These are phyloP conservation scores for Pelargonium australe DNA, from an alignment of 441 rosid genomes.

Conservation along the genomic window DNA sequence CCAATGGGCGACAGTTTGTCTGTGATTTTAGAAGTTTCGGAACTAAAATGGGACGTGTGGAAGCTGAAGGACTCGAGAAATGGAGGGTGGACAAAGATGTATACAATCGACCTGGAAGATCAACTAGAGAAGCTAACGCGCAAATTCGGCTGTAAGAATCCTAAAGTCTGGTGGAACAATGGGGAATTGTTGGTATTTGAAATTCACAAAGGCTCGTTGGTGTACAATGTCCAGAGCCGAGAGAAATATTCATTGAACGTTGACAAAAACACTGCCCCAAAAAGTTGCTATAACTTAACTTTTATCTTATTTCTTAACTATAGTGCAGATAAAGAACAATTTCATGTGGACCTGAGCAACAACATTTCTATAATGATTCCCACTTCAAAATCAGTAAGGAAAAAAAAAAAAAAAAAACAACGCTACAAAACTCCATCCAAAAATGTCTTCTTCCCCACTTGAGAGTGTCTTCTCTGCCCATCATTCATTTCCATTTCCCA, in stretches of 20 bases:
- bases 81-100: neutral
- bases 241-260: neutral
- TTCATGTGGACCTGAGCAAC: too few relatives aligned
- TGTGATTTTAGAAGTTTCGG: neutral
- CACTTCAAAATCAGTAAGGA: too few relatives aligned
- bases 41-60: neutral
- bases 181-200: neutral
- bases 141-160: neutral
- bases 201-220: neutral
- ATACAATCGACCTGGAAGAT: neutral
- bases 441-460: neutral
- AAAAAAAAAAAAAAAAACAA: too few relatives aligned
- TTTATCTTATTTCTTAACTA: too few relatives aligned
- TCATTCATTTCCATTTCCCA: conserved; percentile 1
- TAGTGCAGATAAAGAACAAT: too few relatives aligned
- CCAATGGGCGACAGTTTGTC: neutral
- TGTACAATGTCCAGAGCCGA: neutral
- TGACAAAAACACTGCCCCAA: too few relatives aligned
- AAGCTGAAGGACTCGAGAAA: neutral
- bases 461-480: neutral
- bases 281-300: too few relatives aligned
- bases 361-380: too few relatives aligned
- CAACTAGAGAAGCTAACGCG: neutral
- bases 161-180: neutral
- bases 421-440: neutral